Evolutionary conservation across 495 filamentous ascomycete species (phyloP).

Genomic region (Ramalina intermedia): DNA sequence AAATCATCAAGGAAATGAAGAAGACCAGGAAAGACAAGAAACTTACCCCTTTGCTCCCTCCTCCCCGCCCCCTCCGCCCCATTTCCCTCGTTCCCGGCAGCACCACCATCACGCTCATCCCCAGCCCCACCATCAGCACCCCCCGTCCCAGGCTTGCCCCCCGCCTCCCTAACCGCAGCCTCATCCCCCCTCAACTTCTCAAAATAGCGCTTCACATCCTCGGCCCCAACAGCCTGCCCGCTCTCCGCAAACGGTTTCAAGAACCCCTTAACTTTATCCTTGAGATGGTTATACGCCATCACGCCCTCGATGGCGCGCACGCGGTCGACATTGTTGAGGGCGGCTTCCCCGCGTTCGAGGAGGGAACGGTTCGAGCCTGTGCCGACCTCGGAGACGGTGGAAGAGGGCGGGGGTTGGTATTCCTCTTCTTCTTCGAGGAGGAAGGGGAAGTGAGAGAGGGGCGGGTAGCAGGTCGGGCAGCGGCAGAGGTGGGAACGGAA

Average conservation of each 20-base stretch:
- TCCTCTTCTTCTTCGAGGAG: slow-evolving; percentile 87
- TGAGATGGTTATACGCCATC: slow-evolving; percentile 91
- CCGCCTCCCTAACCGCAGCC: slow-evolving; percentile 34
- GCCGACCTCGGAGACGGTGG: slow-evolving; percentile 27
- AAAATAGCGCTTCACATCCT: slow-evolving; percentile 94
- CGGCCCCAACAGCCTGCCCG: slow-evolving; percentile 69
- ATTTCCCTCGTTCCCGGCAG: slow-evolving; percentile 26
- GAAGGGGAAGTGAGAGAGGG: slow-evolving; percentile 51
- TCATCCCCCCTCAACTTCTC: slow-evolving; percentile 84
- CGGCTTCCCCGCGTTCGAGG: slow-evolving; percentile 79
- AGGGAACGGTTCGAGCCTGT: slow-evolving; percentile 51
- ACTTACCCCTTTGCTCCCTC: slow-evolving; percentile 42
- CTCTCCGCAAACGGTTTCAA: slow-evolving; percentile 86
- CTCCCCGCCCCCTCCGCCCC: slow-evolving; percentile 26
- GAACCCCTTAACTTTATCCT: slow-evolving; percentile 86
- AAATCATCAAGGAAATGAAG: no score
- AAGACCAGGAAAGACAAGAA: no score
- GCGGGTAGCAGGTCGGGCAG: slow-evolving; percentile 63
- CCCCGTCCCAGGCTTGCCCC: slow-evolving; percentile 27
- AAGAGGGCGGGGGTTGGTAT: slow-evolving; percentile 77
- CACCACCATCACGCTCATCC: slow-evolving; percentile 25
- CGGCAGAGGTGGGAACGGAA: slow-evolving; percentile 71
- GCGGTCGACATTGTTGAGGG: slow-evolving; percentile 76
- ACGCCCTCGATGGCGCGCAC: slow-evolving; percentile 81
- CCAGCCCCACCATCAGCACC: slow-evolving; percentile 31